These are phyloP conservation scores for Pezicula radicicola DNA, from an alignment of 2,329 filamentous ascomycete genomes.

Conservation along the genomic window DNA sequence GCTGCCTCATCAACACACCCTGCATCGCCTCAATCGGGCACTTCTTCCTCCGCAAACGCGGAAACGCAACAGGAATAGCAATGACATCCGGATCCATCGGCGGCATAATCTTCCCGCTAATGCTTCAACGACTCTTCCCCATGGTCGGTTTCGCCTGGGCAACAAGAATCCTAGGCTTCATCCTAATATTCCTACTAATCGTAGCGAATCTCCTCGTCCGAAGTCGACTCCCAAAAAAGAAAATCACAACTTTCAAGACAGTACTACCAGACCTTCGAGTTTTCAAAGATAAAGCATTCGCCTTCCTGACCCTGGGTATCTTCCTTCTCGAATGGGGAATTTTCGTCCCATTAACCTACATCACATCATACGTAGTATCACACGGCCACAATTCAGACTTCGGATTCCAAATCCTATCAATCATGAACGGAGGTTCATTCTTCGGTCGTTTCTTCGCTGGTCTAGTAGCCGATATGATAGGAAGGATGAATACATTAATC, in stretches of 20 bases:
- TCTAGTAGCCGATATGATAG: conserved; percentile 74
- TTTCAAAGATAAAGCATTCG: conserved; percentile 60
- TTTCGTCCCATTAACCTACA: conserved; percentile 80
- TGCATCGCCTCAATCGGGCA: conserved; percentile 62
- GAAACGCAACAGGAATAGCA: conserved; percentile 65
- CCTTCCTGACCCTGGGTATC: conserved; percentile 62
- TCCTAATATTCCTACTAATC: conserved; percentile 23
- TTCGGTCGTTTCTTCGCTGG: conserved; percentile 79
- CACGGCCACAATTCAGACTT: conserved; percentile 64
- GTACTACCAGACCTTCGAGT: conserved; percentile 60
- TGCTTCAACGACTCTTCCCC: conserved; percentile 33
- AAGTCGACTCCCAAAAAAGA: conserved; percentile 62
- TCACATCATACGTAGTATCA: conserved; percentile 71
- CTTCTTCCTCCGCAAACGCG: conserved; percentile 59
- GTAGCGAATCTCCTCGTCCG: conserved; percentile 31
- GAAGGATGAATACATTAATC: conserved; percentile 83
- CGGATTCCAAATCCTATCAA: conserved; percentile 75
- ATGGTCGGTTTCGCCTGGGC: conserved; percentile 30
- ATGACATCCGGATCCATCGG: conserved; percentile 57
- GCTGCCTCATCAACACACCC: conserved; percentile 64
- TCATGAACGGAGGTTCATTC: conserved; percentile 80
- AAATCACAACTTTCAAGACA: conserved; percentile 35
- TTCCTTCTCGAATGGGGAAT: conserved; percentile 75
- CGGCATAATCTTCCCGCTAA: conserved; percentile 51
- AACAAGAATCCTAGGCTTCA: conserved; percentile 27